Conservation (phyloP, 1,284 basidiomycete species). For the Acaromyces ingoldii region DNA sequence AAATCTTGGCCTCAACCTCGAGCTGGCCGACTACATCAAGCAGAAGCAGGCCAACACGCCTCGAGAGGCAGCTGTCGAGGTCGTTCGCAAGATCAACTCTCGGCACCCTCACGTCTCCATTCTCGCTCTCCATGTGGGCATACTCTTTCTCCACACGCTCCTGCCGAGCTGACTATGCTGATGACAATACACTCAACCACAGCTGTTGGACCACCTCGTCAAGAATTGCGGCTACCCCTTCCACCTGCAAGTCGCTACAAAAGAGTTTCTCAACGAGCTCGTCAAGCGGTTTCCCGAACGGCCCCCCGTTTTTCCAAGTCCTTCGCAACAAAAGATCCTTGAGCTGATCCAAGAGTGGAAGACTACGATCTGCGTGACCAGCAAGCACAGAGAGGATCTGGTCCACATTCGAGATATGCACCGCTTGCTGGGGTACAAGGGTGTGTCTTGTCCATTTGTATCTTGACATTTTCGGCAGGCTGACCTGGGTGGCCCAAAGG, state of each 20-base stretch:
- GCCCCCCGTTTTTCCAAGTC: slow-evolving; percentile 87
- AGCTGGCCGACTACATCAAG: slow-evolving; percentile 89
- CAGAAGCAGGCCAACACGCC: slow-evolving; percentile 88
- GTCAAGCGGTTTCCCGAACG: slow-evolving; percentile 96
- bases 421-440: slow-evolving; percentile 87
- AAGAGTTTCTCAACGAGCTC: slow-evolving; percentile 97
- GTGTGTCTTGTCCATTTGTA: slow-evolving; percentile 40
- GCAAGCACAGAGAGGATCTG: slow-evolving; percentile 91
- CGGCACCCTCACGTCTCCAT: slow-evolving; percentile 83
- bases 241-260: slow-evolving; percentile 95
- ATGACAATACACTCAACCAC: too few species aligned
- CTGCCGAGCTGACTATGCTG: too few species aligned
- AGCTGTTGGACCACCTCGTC: slow-evolving; percentile 83
- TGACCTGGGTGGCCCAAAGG: slow-evolving; percentile 9
- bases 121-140: slow-evolving; percentile 59
- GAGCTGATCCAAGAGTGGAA: slow-evolving; percentile 95
- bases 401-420: slow-evolving; percentile 99
- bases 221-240: slow-evolving; percentile 94
- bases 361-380: slow-evolving; percentile 81
- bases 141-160: neutral
- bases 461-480: neutral
- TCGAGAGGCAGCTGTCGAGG: slow-evolving; percentile 78
- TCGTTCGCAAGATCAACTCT: slow-evolving; percentile 77
- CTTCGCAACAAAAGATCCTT: slow-evolving; percentile 88
- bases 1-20: slow-evolving; percentile 85